Conservation (phyloP, 106 monocot species). For the Phalaenopsis aphrodite region DNA sequence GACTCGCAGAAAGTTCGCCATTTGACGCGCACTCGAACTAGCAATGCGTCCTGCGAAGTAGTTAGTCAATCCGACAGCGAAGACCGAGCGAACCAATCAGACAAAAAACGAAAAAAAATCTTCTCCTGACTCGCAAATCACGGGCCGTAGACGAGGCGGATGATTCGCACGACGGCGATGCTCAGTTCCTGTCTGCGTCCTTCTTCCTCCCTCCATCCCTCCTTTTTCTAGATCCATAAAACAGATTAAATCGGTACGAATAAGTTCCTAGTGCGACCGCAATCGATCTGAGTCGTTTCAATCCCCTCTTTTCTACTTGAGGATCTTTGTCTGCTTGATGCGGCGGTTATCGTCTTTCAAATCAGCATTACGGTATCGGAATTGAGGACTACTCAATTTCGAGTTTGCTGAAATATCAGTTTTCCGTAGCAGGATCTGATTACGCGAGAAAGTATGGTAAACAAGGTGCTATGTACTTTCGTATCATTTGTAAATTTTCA, state of each 20-base stretch:
- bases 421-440: neutral
- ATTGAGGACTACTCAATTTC: neutral
- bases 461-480: neutral
- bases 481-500: neutral
- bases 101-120: neutral
- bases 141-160: neutral
- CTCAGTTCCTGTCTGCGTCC: neutral
- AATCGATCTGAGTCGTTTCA: neutral
- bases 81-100: neutral
- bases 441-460: neutral
- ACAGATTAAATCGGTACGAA: neutral
- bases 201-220: neutral
- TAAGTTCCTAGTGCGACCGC: neutral
- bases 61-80: neutral
- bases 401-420: neutral
- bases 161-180: neutral
- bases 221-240: neutral
- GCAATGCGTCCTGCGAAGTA: neutral
- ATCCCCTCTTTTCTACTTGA: neutral
- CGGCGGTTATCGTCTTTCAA: neutral
- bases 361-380: neutral
- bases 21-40: neutral
- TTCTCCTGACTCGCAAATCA: neutral
- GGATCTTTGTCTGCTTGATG: neutral
- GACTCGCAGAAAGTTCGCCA: neutral